These are phyloP conservation scores for Flaveria sonorensis DNA, from an alignment of 129 eudicot species.

Conservation along the genomic window DNA sequence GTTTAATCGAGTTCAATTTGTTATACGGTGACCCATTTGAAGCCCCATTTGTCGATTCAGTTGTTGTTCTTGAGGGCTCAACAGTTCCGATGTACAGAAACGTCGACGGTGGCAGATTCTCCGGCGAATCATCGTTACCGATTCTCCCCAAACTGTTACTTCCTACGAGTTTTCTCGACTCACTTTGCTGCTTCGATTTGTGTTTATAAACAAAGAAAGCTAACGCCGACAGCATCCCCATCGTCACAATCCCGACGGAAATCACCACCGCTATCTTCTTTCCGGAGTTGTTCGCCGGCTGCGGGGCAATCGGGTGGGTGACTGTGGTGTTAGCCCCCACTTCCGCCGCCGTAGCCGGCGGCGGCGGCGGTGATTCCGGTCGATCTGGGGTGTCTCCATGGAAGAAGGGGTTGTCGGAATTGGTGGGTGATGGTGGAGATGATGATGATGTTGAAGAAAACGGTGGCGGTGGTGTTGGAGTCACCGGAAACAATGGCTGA, in stretches of 20 bases:
- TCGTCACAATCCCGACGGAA: constrained; percentile 74
- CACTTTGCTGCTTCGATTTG: constrained; percentile 46
- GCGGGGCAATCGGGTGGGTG: constrained; percentile 55
- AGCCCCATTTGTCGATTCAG: constrained; percentile 38
- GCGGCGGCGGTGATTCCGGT: constrained; percentile 36
- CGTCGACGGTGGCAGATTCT: constrained; percentile 58
- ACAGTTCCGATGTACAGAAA: constrained; percentile 88
- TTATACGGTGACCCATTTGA: constrained; percentile 68
- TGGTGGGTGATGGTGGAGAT: constrained; percentile 53
- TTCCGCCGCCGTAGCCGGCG: constrained; percentile 8
- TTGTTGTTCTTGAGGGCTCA: constrained; percentile 66
- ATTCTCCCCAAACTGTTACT: constrained; percentile 37
- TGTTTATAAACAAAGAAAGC: constrained; percentile 73
- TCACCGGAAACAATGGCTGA: constrained; percentile 77
- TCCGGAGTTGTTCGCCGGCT: constrained; percentile 48
- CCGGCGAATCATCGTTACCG: constrained; percentile 43
- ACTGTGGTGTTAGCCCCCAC: constrained; percentile 31
- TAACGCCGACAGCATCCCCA: constrained; percentile 81
- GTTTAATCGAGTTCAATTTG: constrained; percentile 57
- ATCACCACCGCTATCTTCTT: constrained; percentile 79
- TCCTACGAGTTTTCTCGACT: constrained; percentile 61
- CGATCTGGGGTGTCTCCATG: constrained; percentile 59
- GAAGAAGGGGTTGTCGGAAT: constrained; percentile 72
- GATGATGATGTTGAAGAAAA: constrained; percentile 41
- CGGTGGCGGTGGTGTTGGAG: constrained; percentile 61